These are phyloP conservation scores for Trichosanthes cucumerina DNA, from an alignment of 306 rosid species.

Conservation along the genomic window DNA sequence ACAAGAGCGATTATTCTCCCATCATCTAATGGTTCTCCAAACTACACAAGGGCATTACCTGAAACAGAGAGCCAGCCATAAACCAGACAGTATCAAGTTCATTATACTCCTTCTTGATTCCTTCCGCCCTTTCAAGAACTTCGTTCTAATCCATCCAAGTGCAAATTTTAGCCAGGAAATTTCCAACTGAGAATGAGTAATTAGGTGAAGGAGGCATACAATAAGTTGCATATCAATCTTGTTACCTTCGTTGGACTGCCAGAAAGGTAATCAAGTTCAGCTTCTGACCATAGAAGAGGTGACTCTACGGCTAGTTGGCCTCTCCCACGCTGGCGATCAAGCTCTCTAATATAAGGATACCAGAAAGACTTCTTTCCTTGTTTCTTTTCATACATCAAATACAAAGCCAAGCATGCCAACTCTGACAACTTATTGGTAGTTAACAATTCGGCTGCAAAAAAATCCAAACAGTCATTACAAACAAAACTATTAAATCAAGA, in stretches of 20 bases:
- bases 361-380: conserved; percentile 97
- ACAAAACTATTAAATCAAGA: neutral
- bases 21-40: conserved; percentile 4
- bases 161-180: neutral
- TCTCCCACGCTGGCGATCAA: conserved; percentile 94
- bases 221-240: neutral
- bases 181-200: neutral
- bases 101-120: conserved; percentile 83
- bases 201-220: neutral
- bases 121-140: conserved; percentile 69
- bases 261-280: conserved; percentile 70
- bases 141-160: conserved; percentile 53
- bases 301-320: conserved; percentile 91
- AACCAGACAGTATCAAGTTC: conserved; percentile 99
- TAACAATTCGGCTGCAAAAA: conserved; percentile 75
- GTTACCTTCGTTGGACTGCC: conserved; percentile 90
- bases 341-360: conserved; percentile 86
- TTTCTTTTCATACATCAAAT: conserved; percentile 98
- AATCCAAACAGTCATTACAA: conserved; percentile 13
- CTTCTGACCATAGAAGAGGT: conserved; percentile 86
- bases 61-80: conserved; percentile 98
- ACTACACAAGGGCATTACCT: conserved; percentile 31
- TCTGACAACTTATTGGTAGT: conserved; percentile 93
- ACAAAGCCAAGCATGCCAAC: conserved; percentile 96
- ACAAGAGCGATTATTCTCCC: neutral